Evolutionary conservation across 2,329 filamentous ascomycete genomes (phyloP).

Genomic region (Pyrenophora teres): DNA sequence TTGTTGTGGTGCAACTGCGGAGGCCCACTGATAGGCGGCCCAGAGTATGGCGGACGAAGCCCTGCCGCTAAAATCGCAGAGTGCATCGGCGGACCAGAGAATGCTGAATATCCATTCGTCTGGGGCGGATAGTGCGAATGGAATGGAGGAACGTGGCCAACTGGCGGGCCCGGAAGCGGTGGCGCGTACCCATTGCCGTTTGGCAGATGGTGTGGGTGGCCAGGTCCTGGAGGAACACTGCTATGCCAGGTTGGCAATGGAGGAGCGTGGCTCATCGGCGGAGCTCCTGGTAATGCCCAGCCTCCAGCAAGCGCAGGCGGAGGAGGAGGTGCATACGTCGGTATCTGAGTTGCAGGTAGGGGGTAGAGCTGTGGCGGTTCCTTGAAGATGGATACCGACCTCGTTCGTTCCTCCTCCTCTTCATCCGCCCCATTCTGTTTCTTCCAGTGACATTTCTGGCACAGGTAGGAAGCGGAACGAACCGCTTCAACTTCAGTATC

Average conservation of each 20-base stretch:
- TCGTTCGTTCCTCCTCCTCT: constrained; percentile 36
- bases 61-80: constrained; percentile 35
- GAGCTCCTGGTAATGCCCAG: constrained; percentile 30
- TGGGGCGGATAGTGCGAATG: constrained; percentile 41
- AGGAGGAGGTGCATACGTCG: constrained; percentile 25
- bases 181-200: constrained; percentile 39
- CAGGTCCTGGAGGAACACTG: constrained; percentile 29
- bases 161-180: constrained; percentile 28
- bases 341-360: constrained; percentile 40
- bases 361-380: constrained; percentile 42
- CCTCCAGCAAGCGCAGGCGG: constrained; percentile 25
- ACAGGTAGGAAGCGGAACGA: constrained; percentile 43
- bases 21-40: constrained; percentile 34
- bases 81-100: constrained; percentile 37
- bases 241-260: constrained; percentile 40
- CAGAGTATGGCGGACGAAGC: constrained; percentile 36
- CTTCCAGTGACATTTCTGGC: constrained; percentile 56
- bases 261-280: constrained; percentile 32
- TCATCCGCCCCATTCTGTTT: constrained; percentile 46
- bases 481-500: constrained; percentile 29
- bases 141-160: constrained; percentile 37
- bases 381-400: constrained; percentile 33
- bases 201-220: constrained; percentile 34
- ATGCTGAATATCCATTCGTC: constrained; percentile 43
- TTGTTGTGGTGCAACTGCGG: constrained; percentile 43